phyloP scores from a whole-genome alignment of 2,329 filamentous ascomycete genomes.

The Hypomyces rosellus region DNA sequence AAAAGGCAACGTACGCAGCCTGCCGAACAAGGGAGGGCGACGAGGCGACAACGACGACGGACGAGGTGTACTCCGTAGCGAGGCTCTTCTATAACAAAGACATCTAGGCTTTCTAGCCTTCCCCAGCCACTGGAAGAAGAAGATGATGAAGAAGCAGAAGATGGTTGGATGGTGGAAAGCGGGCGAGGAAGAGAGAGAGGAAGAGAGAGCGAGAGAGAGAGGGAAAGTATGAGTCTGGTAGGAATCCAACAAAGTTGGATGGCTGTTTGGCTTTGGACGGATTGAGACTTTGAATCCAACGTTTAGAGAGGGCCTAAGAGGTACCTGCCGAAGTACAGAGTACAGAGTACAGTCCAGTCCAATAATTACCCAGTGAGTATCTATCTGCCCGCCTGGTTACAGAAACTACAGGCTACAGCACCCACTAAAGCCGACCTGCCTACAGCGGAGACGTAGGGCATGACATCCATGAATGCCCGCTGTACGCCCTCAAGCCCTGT shows the following conservation, averaged over 20 bases:
- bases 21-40: conserved; percentile 1
- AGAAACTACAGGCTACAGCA: not conserved
- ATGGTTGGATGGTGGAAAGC: not conserved
- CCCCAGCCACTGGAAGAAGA: not conserved
- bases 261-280: not conserved
- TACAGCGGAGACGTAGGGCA: too few relatives aligned
- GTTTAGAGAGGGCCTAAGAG: too few relatives aligned
- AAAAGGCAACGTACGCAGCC: conserved; percentile 1
- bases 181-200: not conserved
- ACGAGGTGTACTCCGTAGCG: conserved; percentile 15
- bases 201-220: not conserved
- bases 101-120: conserved; percentile 19
- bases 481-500: too few relatives aligned
- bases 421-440: not conserved
- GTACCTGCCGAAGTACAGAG: too few relatives aligned
- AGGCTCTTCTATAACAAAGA: conserved; percentile 30
- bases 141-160: not conserved
- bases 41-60: conserved; percentile 9
- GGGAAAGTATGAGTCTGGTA: not conserved
- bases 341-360: too few relatives aligned
- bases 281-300: too few relatives aligned
- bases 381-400: not conserved
- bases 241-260: not conserved
- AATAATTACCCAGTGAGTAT: too few relatives aligned
- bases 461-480: too few relatives aligned